Evolutionary conservation across 2,329 filamentous ascomycete genomes (phyloP), one percentile per base, ranked within the genome.

Genomic region (Ophiostoma ulmi): DNA sequence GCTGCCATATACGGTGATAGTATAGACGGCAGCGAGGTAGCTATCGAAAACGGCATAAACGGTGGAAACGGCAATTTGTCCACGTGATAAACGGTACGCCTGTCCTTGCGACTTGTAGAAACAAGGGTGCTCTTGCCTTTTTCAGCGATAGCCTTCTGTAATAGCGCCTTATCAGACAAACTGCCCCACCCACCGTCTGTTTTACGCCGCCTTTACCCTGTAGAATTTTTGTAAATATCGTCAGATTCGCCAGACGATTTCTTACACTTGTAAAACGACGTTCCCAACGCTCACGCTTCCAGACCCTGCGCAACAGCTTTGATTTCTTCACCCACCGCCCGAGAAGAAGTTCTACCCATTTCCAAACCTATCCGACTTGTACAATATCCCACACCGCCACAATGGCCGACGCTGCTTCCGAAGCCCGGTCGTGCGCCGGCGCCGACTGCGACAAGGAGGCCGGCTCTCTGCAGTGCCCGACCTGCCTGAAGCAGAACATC

Each of bases 391-490:
- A 64, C 13, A 14, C 70, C 76, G 80, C 76, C 77, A 84, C 86
- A 77, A 84, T 86, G 81, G 76, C 83, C 66, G 78, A 81, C 68
- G 85, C 86, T 79, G 79, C 83, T 14, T 80, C 83, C 31, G 77
- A 81, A 63, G 87, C 88, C 81, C 88, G 87, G 78, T 90, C 89
- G 80, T 99, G 95, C 79, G 84, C 90, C 70, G 92, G 95, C 67
- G 84, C 85, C 72, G 92, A 96, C 80, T 99, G 95, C 84, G 84
- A 87, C 58, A 97, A 97, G 74, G 90, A 94, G 74, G 94, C 94
- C 71, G 90, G 92, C 72, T 85, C 89, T 70, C 83, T 99, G 66
- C 94, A 98, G 80, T 99, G 95, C 80, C 95, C 95, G 70, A 98
- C 92, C 68, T 99, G 95, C 79, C 85, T 97, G 77, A 97, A 97